phyloP scores from a whole-genome alignment of 805 yeast genomes.

The Saturnispora halmiae region DNA sequence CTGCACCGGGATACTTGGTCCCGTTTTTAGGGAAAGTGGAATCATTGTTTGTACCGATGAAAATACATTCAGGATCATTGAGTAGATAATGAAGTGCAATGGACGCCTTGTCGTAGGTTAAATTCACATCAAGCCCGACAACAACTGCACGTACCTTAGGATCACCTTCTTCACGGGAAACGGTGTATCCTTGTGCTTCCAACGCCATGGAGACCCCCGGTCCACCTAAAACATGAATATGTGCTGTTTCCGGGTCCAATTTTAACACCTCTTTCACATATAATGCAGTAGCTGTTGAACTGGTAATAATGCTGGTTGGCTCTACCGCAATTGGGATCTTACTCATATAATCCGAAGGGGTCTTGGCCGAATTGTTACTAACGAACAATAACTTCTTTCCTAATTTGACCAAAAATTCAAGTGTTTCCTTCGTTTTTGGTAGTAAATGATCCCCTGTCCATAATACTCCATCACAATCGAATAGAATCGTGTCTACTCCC shows the following conservation, averaged over 20 bases:
- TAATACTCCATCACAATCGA: constrained; percentile 96
- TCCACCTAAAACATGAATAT: constrained; percentile 88
- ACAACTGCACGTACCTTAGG: constrained; percentile 77
- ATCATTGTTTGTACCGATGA: constrained; percentile 90
- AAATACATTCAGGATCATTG: constrained; percentile 49
- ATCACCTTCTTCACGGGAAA: constrained; percentile 66
- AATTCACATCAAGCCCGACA: constrained; percentile 69
- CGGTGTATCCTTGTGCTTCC: constrained; percentile 60
- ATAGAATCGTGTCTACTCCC: constrained; percentile 73
- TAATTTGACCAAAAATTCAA: constrained; percentile 43
- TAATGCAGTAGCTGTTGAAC: constrained; percentile 85
- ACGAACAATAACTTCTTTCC: constrained; percentile 78
- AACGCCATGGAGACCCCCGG: constrained; percentile 78
- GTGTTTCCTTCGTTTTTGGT: constrained; percentile 71
- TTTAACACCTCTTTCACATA: constrained; percentile 70
- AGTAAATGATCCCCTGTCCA: constrained; percentile 84
- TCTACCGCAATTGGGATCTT: constrained; percentile 53
- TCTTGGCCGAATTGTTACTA: constrained; percentile 91
- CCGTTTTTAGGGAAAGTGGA: constrained; percentile 91
- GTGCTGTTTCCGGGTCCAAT: constrained; percentile 57
- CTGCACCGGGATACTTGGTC: constrained; percentile 86
- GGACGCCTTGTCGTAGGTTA: constrained; percentile 78
- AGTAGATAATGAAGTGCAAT: constrained; percentile 72
- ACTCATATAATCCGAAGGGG: constrained; percentile 63
- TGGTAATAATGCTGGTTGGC: constrained; percentile 72